Evolutionary conservation across 108 stramenopile species (phyloP), one percentile per base, ranked within the genome.

Genomic region (Nitzschia putrida): DNA sequence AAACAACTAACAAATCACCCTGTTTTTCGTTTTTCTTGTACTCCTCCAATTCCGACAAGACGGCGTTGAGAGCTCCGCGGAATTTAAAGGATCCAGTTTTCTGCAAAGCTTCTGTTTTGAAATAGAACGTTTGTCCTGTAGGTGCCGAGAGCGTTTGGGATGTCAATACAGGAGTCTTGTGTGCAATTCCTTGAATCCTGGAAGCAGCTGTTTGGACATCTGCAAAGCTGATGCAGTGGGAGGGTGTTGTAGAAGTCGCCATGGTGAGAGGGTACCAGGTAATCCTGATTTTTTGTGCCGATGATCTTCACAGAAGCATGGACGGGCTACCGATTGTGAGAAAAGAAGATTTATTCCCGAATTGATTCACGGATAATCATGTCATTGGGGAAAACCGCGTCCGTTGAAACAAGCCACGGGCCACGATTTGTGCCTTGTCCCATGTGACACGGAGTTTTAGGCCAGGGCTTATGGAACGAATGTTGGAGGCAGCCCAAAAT

Each of bases 21-120:
- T 83, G 75, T 20, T 81, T 88, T 14, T 85, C 72, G 8, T 82
- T 65, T 34, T 59, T 39, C 38, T 39, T 14, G 34, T 39, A 4
- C n/a, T 8, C 44, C 25, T 74, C 73, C 45, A 75, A 10, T 14
- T 51, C 54, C 2, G 45, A 3, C 54, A 22, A 59, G 40, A 80
- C 59, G 13, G 93, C 91, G 73, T 94, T 93, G 53, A 77, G 69
- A 6, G 92, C 93, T 7, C 95, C 95, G 10, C 95, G 91, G 57
- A 88, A 87, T 73, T 96, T 95, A 77, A 93, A 95, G 16, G 88
- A 81, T 40, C 95, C 95, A 24, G 89, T 91, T 39, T 85, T 84
- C 53, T 95, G 95, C 64, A 92, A 77, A 12, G 82, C 71, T 74
- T 95, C 95, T 25, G 77, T 76, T 69, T 92, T 95, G 80, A 91